Evolutionary conservation across 1,284 basidiomycete genomes (phyloP), one percentile per base, ranked within the genome.

Genomic region (Rhodotorula sp.): DNA sequence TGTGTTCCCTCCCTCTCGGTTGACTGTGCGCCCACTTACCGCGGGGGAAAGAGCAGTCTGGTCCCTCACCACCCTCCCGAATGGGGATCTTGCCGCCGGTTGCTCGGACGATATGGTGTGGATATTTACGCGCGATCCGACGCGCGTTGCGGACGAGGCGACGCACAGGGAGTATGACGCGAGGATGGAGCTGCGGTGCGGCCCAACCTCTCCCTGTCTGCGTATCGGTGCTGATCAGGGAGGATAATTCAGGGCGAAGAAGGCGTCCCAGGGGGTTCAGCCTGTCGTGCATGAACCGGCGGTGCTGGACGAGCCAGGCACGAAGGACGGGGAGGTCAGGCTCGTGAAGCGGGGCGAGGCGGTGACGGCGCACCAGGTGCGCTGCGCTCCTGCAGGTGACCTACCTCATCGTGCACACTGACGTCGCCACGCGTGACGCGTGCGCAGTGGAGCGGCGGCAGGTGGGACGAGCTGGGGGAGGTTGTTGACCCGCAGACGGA

Each of bases 391-490:
- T n/a, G n/a, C n/a, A n/a, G n/a, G n/a, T n/a, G n/a, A n/a, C 1
- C 3, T 54, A 37, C 25, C 27, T 51, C 10, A 25, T n/a, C 27
- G 12, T 34, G 29, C 32, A 15, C n/a, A 29, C 4, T 22, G 51
- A 6, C 27, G 9, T n/a, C n/a, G n/a, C n/a, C 22, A 12, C n/a
- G 2, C 9, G 7, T 9, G 4, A 0, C 25, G 15, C 34, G 64
- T 37, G 71, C 88, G 86, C 97, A 96, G 95, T 90, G 92, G 75
- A 84, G 82, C 34, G 85, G 84, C 21, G 84, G 83, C 22, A 85
- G 85, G 48, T 98, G 96, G 96, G 87, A 90, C 80, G 95, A 95
- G 81, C 88, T 99, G 46, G 97, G 97, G 15, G 90, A 96, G 76
- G 94, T 98, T 12, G 93, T 97, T 5, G 94, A 96, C 79, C 91